These are phyloP conservation scores for Kazachstania psychrophila DNA, from an alignment of 805 yeast genomes.

Conservation along the genomic window DNA sequence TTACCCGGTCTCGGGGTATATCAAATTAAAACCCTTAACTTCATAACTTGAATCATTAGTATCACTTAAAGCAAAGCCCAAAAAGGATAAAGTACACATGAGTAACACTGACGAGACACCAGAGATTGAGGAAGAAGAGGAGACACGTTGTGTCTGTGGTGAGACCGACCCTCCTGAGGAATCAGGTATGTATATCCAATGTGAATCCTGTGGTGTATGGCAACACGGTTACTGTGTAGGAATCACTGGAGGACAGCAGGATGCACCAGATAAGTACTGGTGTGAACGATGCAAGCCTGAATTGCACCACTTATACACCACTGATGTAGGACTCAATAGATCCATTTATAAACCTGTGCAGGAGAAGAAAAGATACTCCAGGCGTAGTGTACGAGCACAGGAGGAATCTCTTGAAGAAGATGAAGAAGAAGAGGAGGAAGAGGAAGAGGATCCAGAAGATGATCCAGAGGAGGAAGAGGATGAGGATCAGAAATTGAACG, in stretches of 20 bases:
- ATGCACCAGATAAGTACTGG: slow-evolving; percentile 89
- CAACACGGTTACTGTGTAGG: slow-evolving; percentile 97
- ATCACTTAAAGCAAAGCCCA: too few species aligned
- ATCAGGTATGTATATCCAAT: slow-evolving; percentile 65
- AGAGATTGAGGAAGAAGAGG: slow-evolving; percentile 37
- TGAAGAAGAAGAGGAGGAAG: neutral
- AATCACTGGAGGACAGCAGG: slow-evolving; percentile 51
- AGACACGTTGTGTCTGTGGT: slow-evolving; percentile 39
- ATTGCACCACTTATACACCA: slow-evolving; percentile 40
- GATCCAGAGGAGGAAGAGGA: slow-evolving; percentile 9
- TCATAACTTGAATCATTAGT: too few species aligned
- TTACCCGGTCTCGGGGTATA: too few species aligned
- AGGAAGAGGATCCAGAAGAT: slow-evolving; percentile 16
- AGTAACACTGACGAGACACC: too few species aligned
- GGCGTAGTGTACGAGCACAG: slow-evolving; percentile 13
- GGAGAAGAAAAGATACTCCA: slow-evolving; percentile 27
- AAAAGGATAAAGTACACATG: too few species aligned
- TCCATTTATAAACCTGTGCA: slow-evolving; percentile 35
- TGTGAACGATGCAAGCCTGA: slow-evolving; percentile 89
- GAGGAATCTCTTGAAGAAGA: neutral
- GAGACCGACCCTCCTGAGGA: slow-evolving; percentile 38
- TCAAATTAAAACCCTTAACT: too few species aligned
- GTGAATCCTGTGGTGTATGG: slow-evolving; percentile 92
- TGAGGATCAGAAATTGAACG: slow-evolving; percentile 21
- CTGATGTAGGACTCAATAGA: slow-evolving; percentile 20